Base-by-base conservation (phyloP, 345 rosid genomes). In the Carallia brachiata region DNA sequence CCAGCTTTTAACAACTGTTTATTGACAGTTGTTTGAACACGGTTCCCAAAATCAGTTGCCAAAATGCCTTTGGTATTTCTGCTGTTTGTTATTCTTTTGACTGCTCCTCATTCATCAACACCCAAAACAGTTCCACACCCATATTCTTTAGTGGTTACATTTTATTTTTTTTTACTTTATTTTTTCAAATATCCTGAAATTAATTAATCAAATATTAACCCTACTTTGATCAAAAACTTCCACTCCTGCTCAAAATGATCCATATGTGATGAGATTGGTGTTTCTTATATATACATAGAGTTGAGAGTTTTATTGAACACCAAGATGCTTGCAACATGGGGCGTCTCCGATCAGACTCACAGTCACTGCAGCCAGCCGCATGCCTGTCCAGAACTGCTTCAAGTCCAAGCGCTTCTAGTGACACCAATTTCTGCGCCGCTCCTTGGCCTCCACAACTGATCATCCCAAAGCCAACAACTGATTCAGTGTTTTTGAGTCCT, bases 271-370 rank as follows among this genome's bases (percentile, higher is more conserved):
- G 16, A 10, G 15, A 17, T 27, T 60, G 23, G 15, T 53, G n/a
- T 31, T 12, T 36, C 47, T 3, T 56, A 13, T 54, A 52, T 23
- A 52, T 52, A 4, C 52, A 31, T 72, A 94, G 98, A 83, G 98
- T 92, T 64, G 97, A 94, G 86, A 91, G 97, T 70, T 94, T 94
- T 82, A 94, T 94, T n/a, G 96, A 94, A 73, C 98, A 94, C 66
- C 97, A 94, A 84, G 98, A 91, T 71, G 74, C 85, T 52, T 94
- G 98, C 88, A 79, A 75, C 63, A 82, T 87, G 83, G 85, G 90
- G 40, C 82, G 81, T 5, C 75, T 85, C 53, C 75, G 76, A 44
- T 68, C 86, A 34, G 82, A 79, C 47, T 69, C 85, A 40, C 88
- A 75, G 47, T 71, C 81, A 6, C 67, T 80, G 63, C 88, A 85